Evolutionary conservation across 805 yeast species (phyloP).

Genomic region (Wickerhamomyces strasburgensis): DNA sequence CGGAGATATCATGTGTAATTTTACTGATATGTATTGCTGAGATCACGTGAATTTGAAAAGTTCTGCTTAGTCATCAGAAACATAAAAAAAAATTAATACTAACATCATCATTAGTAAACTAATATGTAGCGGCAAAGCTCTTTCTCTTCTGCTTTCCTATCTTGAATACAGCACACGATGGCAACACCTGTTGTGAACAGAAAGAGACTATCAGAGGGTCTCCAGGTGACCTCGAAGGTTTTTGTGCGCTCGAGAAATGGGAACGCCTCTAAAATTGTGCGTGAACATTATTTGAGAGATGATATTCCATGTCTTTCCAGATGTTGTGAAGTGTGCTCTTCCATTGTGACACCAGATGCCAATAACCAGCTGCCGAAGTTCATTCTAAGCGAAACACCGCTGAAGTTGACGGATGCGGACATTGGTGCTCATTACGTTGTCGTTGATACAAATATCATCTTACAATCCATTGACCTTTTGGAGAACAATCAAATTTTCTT

Average conservation of each 20-base stretch:
- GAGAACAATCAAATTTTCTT: constrained; percentile 73
- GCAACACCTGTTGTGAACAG: constrained; percentile 7
- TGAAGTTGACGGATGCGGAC: constrained; percentile 29
- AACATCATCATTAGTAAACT: too few relatives aligned
- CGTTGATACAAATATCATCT: constrained; percentile 81
- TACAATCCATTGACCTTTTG: constrained; percentile 84
- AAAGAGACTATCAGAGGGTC: constrained; percentile 44
- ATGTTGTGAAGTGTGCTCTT: constrained; percentile 59
- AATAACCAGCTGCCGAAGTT: constrained; percentile 62
- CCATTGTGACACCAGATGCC: constrained; percentile 54
- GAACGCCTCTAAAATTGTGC: constrained; percentile 81
- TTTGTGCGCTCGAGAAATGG: constrained; percentile 90
- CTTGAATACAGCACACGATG: too few relatives aligned
- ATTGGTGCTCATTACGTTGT: constrained; percentile 77
- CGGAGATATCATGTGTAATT: too few relatives aligned
- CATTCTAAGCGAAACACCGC: constrained; percentile 60
- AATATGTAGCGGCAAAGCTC: too few relatives aligned
- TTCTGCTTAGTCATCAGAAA: too few relatives aligned
- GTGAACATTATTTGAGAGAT: constrained; percentile 88
- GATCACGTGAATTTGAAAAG: too few relatives aligned
- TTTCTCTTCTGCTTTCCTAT: too few relatives aligned
- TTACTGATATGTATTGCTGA: too few relatives aligned
- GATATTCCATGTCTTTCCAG: constrained; percentile 90
- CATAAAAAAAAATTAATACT: too few relatives aligned
- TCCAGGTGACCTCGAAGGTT: constrained; percentile 78